These are phyloP conservation scores for Setomelanomma holmii DNA, from an alignment of 2,329 filamentous ascomycete genomes.

Conservation along the genomic window DNA sequence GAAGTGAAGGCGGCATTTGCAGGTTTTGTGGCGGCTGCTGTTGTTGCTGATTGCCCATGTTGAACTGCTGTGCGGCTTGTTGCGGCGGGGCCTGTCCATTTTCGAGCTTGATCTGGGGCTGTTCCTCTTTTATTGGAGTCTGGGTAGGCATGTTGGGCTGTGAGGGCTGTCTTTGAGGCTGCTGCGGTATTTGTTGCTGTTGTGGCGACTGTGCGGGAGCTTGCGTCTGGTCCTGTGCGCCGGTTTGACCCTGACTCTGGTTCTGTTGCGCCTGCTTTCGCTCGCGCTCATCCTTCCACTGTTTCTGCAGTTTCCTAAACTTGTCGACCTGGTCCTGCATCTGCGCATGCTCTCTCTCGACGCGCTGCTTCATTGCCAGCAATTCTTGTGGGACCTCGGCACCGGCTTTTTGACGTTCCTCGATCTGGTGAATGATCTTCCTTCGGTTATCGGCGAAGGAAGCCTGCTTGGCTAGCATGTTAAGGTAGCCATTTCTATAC, in stretches of 20 bases:
- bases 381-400: constrained; percentile 45
- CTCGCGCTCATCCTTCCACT: constrained; percentile 42
- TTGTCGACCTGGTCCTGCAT: constrained; percentile 44
- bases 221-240: constrained; percentile 11
- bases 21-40: constrained; percentile 24
- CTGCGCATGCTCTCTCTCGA: constrained; percentile 38
- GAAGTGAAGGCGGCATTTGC: constrained; percentile 22
- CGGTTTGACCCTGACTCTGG: constrained; percentile 35
- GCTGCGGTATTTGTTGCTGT: constrained; percentile 34
- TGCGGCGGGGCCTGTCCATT: constrained; percentile 32
- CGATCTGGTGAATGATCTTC: constrained; percentile 35
- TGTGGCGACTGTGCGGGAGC: constrained; percentile 30
- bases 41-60: constrained; percentile 29
- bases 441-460: constrained; percentile 33
- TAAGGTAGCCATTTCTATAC: constrained; percentile 43
- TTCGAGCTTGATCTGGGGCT: constrained; percentile 48
- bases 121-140: constrained; percentile 39
- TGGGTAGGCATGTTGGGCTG: constrained; percentile 34
- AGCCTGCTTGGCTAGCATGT: constrained; percentile 43
- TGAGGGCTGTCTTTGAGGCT: constrained; percentile 36
- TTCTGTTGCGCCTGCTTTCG: constrained; percentile 43
- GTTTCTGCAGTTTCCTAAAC: constrained; percentile 43
- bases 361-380: constrained; percentile 29
- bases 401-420: constrained; percentile 38
- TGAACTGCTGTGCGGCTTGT: constrained; percentile 37